Conservation (phyloP, 2,329 filamentous ascomycete genomes). For the Cladophialophora carrionii region DNA sequence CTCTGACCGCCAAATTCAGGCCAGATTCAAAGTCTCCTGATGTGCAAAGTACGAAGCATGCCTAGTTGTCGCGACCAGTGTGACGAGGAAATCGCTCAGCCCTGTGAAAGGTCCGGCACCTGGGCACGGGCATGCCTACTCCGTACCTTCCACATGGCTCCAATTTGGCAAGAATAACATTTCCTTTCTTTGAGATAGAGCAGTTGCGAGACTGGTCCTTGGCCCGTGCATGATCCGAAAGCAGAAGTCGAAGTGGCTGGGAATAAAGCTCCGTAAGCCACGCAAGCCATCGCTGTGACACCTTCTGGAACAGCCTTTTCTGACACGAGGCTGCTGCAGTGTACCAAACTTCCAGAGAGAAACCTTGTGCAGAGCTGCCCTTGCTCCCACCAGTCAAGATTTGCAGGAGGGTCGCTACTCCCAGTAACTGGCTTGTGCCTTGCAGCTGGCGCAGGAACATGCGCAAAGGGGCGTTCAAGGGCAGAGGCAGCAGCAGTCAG, state of each 20-base stretch:
- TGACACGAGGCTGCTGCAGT: slow-evolving; percentile 8
- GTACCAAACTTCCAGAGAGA: not conserved
- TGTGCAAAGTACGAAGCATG: not conserved
- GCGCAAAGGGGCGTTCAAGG: not conserved
- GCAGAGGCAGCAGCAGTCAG: not conserved
- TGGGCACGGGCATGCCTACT: not conserved
- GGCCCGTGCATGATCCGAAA: not conserved
- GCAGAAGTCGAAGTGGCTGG: slow-evolving; percentile 11
- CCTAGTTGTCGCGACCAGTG: not conserved
- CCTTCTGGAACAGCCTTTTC: slow-evolving; percentile 3
- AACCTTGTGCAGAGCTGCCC: not conserved
- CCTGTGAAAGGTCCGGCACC: not conserved
- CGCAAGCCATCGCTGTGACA: slow-evolving; percentile 5
- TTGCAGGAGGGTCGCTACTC: not conserved
- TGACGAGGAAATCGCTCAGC: not conserved
- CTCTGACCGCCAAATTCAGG: slow-evolving; percentile 6
- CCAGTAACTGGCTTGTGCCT: not conserved
- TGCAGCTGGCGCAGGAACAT: slow-evolving; percentile 16
- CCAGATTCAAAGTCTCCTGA: not conserved
- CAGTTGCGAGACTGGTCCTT: not conserved
- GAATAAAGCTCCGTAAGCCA: slow-evolving; percentile 13
- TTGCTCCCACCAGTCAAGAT: slow-evolving; percentile 1
- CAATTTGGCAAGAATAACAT: not conserved
- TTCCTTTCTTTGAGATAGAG: not conserved
- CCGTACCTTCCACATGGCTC: slow-evolving; percentile 4